These are phyloP conservation scores for Auricularia cornea DNA, from an alignment of 768 basidiomycete genomes.

Conservation along the genomic window DNA sequence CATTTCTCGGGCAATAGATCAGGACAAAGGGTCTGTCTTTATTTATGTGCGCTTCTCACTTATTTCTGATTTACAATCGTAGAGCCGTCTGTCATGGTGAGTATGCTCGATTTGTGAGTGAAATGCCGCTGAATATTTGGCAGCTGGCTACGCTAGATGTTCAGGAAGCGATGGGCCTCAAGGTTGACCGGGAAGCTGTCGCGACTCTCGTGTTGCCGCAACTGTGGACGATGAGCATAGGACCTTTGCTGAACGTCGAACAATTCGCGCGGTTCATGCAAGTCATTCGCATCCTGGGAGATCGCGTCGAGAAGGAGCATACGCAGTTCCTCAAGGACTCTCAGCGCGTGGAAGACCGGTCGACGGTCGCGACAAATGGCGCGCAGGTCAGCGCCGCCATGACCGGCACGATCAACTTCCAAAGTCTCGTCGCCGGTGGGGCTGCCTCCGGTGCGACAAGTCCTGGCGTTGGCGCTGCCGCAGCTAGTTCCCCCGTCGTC, in stretches of 20 bases:
- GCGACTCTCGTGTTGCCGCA: slow-evolving; percentile 84
- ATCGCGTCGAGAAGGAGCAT: slow-evolving; percentile 90
- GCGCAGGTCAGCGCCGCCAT: slow-evolving; percentile 24
- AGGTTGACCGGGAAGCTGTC: slow-evolving; percentile 88
- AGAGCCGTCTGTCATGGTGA: slow-evolving; percentile 89
- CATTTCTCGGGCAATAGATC: background rate
- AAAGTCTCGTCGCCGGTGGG: slow-evolving; percentile 58
- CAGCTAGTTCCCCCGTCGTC: slow-evolving; percentile 36
- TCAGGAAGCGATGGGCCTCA: slow-evolving; percentile 93
- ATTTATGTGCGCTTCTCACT: no score
- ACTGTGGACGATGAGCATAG: slow-evolving; percentile 96
- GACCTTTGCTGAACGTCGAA: slow-evolving; percentile 70
- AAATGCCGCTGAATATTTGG: background rate
- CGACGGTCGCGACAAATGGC: slow-evolving; percentile 36
- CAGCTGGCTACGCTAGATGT: slow-evolving; percentile 84
- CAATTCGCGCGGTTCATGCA: slow-evolving; percentile 94
- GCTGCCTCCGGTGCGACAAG: slow-evolving; percentile 21
- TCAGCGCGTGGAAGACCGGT: slow-evolving; percentile 79
- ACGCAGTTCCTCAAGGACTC: slow-evolving; percentile 88
- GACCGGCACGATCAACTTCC: slow-evolving; percentile 69
- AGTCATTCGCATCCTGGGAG: slow-evolving; percentile 66
- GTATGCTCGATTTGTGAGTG: slow-evolving; percentile 8
- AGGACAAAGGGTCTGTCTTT: background rate
- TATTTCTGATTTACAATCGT: no score
- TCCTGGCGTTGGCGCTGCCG: slow-evolving; percentile 23